Evolutionary conservation across 176 grass and related monocot genomes (phyloP).

Genomic region (Elymus sibiricus): DNA sequence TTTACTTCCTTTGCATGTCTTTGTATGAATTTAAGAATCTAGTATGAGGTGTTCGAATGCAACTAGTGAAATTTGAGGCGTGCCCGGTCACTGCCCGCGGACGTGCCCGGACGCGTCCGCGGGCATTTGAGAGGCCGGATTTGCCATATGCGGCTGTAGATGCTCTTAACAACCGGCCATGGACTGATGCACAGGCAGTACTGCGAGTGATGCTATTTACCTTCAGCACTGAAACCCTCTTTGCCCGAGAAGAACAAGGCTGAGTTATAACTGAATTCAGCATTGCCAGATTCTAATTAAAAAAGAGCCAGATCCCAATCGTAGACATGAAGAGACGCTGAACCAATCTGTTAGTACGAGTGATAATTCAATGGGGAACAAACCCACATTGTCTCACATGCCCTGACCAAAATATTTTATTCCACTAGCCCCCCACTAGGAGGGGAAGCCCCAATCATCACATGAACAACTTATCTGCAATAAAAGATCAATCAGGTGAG

Average conservation of each 20-base stretch:
- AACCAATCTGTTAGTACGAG: conserved; percentile 2
- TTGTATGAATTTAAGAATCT: too few species aligned
- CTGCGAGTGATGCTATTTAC: too few species aligned
- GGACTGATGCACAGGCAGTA: not conserved
- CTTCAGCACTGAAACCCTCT: not conserved
- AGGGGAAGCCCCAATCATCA: conserved; percentile 26
- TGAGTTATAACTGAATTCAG: not conserved
- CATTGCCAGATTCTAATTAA: not conserved
- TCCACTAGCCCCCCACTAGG: conserved; percentile 12
- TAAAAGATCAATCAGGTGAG: conserved; percentile 24
- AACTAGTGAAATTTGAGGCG: too few species aligned
- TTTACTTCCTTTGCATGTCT: too few species aligned
- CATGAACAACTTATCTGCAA: not conserved
- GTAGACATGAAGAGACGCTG: not conserved
- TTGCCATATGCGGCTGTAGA: too few species aligned
- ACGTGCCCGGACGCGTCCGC: too few species aligned
- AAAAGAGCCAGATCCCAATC: not conserved
- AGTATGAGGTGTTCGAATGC: too few species aligned
- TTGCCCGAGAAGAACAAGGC: not conserved
- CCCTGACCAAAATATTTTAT: conserved; percentile 28
- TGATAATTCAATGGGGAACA: conserved; percentile 48
- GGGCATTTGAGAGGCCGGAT: too few species aligned
- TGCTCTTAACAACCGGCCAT: not conserved
- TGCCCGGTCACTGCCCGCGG: too few species aligned
- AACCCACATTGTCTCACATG: conserved; percentile 69